phyloP scores from a whole-genome alignment of 768 basidiomycete species.

The Guyanaporus albipodus region DNA sequence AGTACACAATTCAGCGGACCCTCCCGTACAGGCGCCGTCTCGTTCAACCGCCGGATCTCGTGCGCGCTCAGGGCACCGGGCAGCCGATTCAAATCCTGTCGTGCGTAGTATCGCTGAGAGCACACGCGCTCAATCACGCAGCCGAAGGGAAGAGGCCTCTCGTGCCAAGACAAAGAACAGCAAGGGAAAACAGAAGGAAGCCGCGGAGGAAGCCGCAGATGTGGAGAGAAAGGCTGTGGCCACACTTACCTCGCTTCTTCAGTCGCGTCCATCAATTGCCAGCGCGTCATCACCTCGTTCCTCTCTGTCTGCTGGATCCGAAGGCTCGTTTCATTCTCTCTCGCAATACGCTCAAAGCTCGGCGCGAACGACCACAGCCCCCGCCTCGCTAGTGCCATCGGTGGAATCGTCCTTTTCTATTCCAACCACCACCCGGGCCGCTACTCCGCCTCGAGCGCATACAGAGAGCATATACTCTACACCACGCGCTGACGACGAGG shows the following conservation, averaged over 20 bases:
- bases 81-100: slow-evolving; percentile 6
- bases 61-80: slow-evolving; percentile 19
- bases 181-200: slow-evolving; percentile 50
- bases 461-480: slow-evolving; percentile 40
- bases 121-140: slow-evolving; percentile 43
- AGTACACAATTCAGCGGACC: slow-evolving; percentile 70
- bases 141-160: slow-evolving; percentile 38
- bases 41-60: slow-evolving; percentile 34
- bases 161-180: slow-evolving; percentile 37
- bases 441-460: slow-evolving; percentile 34
- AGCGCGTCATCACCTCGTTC: slow-evolving; percentile 69
- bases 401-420: slow-evolving; percentile 38
- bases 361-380: slow-evolving; percentile 45
- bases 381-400: slow-evolving; percentile 37
- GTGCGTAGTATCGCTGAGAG: slow-evolving; percentile 45
- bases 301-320: slow-evolving; percentile 65
- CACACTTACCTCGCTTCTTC: slow-evolving; percentile 68
- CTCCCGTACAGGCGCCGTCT: slow-evolving; percentile 52
- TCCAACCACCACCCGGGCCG: slow-evolving; percentile 21
- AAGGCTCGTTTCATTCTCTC: slow-evolving; percentile 59
- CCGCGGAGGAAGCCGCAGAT: slow-evolving; percentile 37
- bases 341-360: slow-evolving; percentile 69
- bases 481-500: slow-evolving; percentile 60
- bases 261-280: slow-evolving; percentile 58
- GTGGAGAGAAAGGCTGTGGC: slow-evolving; percentile 82